Conservation (phyloP, 176 grass and related monocot species). For the Triticum timopheevii region DNA sequence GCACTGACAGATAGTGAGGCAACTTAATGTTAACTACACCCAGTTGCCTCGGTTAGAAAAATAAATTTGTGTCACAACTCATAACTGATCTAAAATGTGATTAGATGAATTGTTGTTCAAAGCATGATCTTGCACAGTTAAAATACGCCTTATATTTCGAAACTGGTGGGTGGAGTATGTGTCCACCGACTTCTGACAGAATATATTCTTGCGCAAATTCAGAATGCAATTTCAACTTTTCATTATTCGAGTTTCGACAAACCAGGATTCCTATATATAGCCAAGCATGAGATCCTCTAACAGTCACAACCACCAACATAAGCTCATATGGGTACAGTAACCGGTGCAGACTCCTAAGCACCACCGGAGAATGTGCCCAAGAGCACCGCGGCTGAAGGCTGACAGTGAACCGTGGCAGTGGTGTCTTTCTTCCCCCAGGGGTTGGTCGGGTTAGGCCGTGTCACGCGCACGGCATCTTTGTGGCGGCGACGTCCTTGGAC, state of each 20-base stretch:
- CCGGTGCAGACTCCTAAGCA: slow-evolving; percentile 2
- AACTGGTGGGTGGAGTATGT: not conserved
- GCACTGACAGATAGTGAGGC: not conserved
- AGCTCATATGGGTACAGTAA: not conserved
- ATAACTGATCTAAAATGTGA: not conserved
- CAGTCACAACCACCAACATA: not conserved
- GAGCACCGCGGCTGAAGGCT: not conserved
- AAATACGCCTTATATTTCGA: not conserved
- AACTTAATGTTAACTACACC: not conserved
- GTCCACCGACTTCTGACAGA: not conserved
- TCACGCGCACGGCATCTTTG: slow-evolving; percentile 23
- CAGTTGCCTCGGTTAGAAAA: not conserved
- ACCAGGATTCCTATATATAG: not conserved
- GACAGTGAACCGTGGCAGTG: not conserved
- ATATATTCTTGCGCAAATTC: not conserved
- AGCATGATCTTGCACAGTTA: not conserved
- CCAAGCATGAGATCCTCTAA: not conserved
- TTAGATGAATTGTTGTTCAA: not conserved
- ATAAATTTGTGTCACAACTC: no score
- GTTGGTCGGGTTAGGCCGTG: no score
- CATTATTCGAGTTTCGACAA: not conserved
- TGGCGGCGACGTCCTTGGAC: slow-evolving; percentile 25
- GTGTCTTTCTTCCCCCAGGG: not conserved
- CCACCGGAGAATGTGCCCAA: not conserved
- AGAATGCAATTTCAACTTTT: not conserved